Evolutionary conservation across 305 asterid genomes (phyloP).

Genomic region (Solanum hybrid): DNA sequence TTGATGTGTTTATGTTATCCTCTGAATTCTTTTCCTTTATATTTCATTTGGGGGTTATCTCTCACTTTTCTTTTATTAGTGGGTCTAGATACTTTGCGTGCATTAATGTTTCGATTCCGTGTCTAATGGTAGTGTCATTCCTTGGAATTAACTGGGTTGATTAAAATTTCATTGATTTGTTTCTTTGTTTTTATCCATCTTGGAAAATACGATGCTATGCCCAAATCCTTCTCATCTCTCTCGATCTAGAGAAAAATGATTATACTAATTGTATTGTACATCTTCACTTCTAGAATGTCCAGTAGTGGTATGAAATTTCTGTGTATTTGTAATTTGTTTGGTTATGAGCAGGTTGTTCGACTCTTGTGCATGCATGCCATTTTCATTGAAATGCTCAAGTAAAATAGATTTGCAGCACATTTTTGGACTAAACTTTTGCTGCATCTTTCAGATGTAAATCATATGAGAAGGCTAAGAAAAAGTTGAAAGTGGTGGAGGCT

Average conservation of each 20-base stretch:
- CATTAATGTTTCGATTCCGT: background rate
- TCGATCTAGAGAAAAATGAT: background rate
- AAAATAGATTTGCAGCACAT: background rate
- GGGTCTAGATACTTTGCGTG: background rate
- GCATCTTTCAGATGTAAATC: conserved; percentile 51
- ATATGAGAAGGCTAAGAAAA: conserved; percentile 76
- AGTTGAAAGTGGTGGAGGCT: conserved; percentile 69
- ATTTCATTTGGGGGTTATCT: background rate
- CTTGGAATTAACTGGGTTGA: background rate
- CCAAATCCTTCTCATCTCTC: background rate
- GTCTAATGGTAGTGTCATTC: background rate
- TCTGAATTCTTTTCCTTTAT: background rate
- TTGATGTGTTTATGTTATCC: background rate
- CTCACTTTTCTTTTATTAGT: background rate
- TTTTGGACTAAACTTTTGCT: background rate
- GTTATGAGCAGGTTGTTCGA: background rate
- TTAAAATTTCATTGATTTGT: background rate
- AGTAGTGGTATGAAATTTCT: background rate
- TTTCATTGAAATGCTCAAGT: background rate
- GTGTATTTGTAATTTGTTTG: background rate
- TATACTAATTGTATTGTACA: background rate
- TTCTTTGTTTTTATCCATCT: background rate
- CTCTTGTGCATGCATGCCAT: background rate
- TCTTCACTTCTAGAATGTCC: background rate
- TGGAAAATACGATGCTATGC: background rate